Evolutionary conservation across 2,329 filamentous ascomycete genomes (phyloP).

Genomic region (Diaporthe citrichinensis): DNA sequence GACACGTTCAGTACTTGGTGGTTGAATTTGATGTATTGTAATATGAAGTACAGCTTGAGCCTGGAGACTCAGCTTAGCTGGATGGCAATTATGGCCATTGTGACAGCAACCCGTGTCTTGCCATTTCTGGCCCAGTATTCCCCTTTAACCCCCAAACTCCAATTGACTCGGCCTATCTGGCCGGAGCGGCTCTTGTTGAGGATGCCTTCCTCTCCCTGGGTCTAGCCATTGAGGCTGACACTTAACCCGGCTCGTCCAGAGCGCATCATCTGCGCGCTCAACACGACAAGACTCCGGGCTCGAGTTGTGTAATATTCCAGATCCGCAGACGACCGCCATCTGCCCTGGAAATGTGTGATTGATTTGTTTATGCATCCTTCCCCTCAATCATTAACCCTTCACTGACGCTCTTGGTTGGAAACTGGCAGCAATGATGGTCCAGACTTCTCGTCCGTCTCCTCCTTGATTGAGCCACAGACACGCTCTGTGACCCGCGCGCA

Average conservation of each 20-base stretch:
- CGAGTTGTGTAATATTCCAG: slow-evolving; percentile 18
- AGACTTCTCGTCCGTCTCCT: slow-evolving; percentile 51
- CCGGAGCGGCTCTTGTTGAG: slow-evolving; percentile 25
- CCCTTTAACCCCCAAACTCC: slow-evolving; percentile 1
- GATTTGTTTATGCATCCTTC: slow-evolving; percentile 12
- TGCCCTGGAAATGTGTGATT: slow-evolving; percentile 12
- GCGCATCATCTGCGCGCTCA: slow-evolving; percentile 20
- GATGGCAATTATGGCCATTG: slow-evolving; percentile 1
- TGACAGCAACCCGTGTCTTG: slow-evolving; percentile 18
- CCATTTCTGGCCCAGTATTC: slow-evolving; percentile 6
- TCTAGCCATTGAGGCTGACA: background rate
- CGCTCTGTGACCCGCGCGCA: slow-evolving; percentile 42
- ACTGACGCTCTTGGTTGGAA: slow-evolving; percentile 25
- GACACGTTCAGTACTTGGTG: background rate
- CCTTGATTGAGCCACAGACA: slow-evolving; percentile 50
- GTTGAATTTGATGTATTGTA: background rate
- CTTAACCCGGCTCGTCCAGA: slow-evolving; percentile 19
- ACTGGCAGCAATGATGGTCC: slow-evolving; percentile 48
- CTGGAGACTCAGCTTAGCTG: slow-evolving; percentile 10
- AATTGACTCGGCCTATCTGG: slow-evolving; percentile 1
- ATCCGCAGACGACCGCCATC: background rate
- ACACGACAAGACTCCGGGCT: background rate
- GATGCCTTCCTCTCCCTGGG: slow-evolving; percentile 8
- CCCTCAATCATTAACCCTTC: background rate
- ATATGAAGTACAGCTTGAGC: slow-evolving; percentile 23